These are phyloP conservation scores for Kwoniella botswanensis DNA, from an alignment of 768 basidiomycete species.

Conservation along the genomic window DNA sequence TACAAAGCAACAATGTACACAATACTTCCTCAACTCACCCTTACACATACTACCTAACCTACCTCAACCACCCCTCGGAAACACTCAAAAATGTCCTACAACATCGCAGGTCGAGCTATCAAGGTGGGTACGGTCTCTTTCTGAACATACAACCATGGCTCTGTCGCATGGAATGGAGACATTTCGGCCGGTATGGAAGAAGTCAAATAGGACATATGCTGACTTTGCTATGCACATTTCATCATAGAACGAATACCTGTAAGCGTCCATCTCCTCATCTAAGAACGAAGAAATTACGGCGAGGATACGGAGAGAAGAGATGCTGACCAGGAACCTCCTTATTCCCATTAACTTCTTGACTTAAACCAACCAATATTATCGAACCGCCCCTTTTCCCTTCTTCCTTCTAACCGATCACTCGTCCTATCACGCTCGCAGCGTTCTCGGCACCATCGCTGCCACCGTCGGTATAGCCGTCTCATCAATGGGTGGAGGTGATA, in stretches of 20 bases:
- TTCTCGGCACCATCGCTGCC: conserved; percentile 53
- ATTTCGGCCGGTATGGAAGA: conserved; percentile 3
- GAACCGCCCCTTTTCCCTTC: too few relatives aligned
- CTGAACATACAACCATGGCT: not conserved
- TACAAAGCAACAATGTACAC: not conserved
- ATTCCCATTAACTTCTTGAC: too few relatives aligned
- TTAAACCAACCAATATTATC: too few relatives aligned
- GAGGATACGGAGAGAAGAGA: too few relatives aligned
- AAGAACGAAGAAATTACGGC: too few relatives aligned
- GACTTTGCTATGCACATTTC: not conserved
- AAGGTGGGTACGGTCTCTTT: conserved; percentile 47
- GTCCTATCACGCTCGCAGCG: conserved; percentile 26
- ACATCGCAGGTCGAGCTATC: conserved; percentile 56
- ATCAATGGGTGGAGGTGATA: conserved; percentile 39
- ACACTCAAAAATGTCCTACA: conserved; percentile 53
- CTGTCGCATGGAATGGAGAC: not conserved
- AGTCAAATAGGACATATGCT: not conserved
- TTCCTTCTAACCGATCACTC: too few relatives aligned
- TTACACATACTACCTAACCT: not conserved
- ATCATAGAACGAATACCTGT: conserved; percentile 58
- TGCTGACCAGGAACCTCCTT: too few relatives aligned
- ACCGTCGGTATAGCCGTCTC: conserved; percentile 46
- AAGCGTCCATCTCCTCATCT: conserved; percentile 12
- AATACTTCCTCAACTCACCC: conserved; percentile 1
- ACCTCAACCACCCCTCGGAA: not conserved